phyloP scores from a whole-genome alignment of 2,329 filamentous ascomycete genomes.

The Sarocladiaceae sp. region DNA sequence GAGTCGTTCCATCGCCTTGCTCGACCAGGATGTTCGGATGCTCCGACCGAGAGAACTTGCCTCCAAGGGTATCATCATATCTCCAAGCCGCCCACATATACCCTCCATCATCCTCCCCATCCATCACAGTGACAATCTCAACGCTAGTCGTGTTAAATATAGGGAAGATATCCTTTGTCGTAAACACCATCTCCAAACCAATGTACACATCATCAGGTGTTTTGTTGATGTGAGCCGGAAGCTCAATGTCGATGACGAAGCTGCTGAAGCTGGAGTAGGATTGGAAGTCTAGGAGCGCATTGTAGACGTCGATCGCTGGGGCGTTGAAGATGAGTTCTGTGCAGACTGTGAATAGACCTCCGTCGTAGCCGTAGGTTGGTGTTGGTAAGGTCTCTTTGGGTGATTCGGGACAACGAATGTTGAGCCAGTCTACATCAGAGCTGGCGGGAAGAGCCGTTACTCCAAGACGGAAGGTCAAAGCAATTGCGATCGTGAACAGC shows the following conservation, averaged over 20 bases:
- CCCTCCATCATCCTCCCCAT: conserved; percentile 6
- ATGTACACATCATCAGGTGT: conserved; percentile 13
- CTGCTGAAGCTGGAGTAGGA: conserved; percentile 29
- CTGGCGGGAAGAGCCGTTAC: not conserved
- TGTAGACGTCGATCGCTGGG: conserved; percentile 21
- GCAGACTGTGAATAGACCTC: conserved; percentile 12
- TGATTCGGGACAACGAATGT: conserved; percentile 8
- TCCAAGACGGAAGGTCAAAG: not conserved
- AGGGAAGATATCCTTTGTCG: conserved; percentile 10
- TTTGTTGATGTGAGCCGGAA: conserved; percentile 9
- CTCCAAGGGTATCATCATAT: conserved; percentile 10
- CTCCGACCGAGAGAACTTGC: conserved; percentile 11
- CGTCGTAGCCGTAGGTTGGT: conserved; percentile 10
- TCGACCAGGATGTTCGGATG: conserved; percentile 11
- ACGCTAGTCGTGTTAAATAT: conserved; percentile 11
- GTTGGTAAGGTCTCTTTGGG: conserved; percentile 9
- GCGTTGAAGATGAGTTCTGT: conserved; percentile 26
- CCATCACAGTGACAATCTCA: conserved; percentile 12
- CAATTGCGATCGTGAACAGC: not conserved
- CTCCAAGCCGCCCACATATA: no score
- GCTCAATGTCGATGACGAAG: conserved; percentile 11
- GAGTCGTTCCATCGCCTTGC: conserved; percentile 10
- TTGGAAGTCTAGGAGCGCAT: conserved; percentile 24
- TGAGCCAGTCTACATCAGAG: conserved; percentile 12
- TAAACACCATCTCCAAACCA: conserved; percentile 11